A percentile compares a stretch with the other conserved stretches of the same genome.
Evolutionary conservation across 306 rosid species (phyloP).

Genomic region (Quercus berberidifolia): DNA sequence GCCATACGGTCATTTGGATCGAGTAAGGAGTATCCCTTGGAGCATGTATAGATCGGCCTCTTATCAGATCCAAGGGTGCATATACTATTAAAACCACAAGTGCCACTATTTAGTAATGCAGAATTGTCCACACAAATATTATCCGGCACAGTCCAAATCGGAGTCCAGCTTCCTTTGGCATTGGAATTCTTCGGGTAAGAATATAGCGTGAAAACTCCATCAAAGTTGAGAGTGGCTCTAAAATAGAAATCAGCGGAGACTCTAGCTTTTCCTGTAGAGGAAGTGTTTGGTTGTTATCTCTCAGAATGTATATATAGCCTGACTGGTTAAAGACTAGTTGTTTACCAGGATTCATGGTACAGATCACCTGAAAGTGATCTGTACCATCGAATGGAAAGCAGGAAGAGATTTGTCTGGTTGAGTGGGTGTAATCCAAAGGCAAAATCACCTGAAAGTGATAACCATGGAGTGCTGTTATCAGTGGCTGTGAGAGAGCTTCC

Average conservation of each 20-base stretch:
- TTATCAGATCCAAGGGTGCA: background rate
- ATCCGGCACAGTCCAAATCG: slow-evolving; percentile 13
- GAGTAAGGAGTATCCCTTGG: slow-evolving; percentile 26
- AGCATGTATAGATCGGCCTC: slow-evolving; percentile 19
- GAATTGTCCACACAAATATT: slow-evolving; percentile 13
- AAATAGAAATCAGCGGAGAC: slow-evolving; percentile 10
- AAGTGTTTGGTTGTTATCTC: slow-evolving; percentile 12
- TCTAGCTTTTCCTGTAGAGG: background rate
- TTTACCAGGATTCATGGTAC: slow-evolving; percentile 21
- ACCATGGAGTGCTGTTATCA: background rate
- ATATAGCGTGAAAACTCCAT: slow-evolving; percentile 38
- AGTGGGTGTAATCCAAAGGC: slow-evolving; percentile 49
- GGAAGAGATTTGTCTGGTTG: slow-evolving; percentile 1
- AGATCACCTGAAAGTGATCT: no score
- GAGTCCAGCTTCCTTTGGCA: slow-evolving; percentile 20
- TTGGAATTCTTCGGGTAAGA: slow-evolving; percentile 30
- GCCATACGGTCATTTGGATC: slow-evolving; percentile 25
- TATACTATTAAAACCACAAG: slow-evolving; percentile 26
- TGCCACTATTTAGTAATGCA: background rate
- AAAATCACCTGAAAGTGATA: slow-evolving; percentile 22
- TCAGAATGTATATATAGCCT: slow-evolving; percentile 29
- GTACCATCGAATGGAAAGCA: background rate
- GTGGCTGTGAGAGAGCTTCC: slow-evolving; percentile 17
- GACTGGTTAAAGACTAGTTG: slow-evolving; percentile 25
- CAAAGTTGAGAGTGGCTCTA: slow-evolving; percentile 45